These are phyloP conservation scores for Arabis hirsuta DNA, from an alignment of 345 rosid species.

Conservation along the genomic window DNA sequence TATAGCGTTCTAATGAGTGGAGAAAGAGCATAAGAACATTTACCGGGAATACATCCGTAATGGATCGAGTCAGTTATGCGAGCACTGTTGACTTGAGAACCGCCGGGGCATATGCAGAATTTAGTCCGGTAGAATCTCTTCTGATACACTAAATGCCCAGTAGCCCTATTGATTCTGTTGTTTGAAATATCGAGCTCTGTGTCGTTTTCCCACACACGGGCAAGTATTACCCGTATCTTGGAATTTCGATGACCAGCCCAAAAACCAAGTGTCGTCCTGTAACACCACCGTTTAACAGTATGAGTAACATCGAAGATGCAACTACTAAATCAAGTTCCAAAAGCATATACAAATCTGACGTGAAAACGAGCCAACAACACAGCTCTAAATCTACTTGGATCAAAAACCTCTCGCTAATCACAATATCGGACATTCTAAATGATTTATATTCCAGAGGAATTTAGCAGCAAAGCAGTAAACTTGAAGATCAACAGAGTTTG, in stretches of 20 bases:
- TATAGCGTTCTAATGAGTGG: not conserved
- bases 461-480: too few species aligned
- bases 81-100: slow-evolving; percentile 98
- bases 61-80: slow-evolving; percentile 96
- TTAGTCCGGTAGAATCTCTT: slow-evolving; percentile 89
- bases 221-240: slow-evolving; percentile 90
- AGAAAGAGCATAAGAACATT: slow-evolving; percentile 21
- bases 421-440: too few species aligned
- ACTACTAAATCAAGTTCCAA: not conserved
- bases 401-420: too few species aligned
- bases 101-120: slow-evolving; percentile 97
- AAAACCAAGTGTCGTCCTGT: slow-evolving; percentile 90
- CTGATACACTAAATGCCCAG: slow-evolving; percentile 81
- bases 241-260: slow-evolving; percentile 99
- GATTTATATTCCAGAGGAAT: too few species aligned
- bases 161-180: slow-evolving; percentile 88
- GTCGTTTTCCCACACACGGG: slow-evolving; percentile 95
- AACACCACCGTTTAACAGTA: slow-evolving; percentile 28
- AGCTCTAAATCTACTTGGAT: not conserved
- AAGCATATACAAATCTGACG: not conserved
- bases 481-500: not conserved
- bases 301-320: slow-evolving; percentile 30
- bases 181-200: slow-evolving; percentile 87
- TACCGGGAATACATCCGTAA: slow-evolving; percentile 98
- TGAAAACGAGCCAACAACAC: not conserved